Base-by-base conservation (phyloP, 192 early-diverging fungal species). In the Jimgerdemannia flammicorona region DNA sequence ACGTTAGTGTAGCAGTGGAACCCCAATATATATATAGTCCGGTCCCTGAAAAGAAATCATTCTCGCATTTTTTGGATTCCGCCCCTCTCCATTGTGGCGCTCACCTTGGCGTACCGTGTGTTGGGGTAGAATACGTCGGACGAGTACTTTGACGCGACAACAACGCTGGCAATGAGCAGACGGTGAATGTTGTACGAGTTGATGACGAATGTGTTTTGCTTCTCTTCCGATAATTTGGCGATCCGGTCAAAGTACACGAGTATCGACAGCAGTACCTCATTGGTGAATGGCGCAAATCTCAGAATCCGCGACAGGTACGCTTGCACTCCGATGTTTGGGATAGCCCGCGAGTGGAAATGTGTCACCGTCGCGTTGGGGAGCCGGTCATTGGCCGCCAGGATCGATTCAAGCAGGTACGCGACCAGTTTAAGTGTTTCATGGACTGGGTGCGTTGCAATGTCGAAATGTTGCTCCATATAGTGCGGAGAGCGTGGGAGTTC, bases 231-330 rank as follows among this genome's bases (percentile, higher is more conserved):
- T 29, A 75, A 70, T 3, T 80, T 66, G 11, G 85, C 83, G 44
- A 93, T 87, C 29, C 90, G 87, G 70, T 94, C 89, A 78, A 94
- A 85, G 77, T 93, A 94, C 4, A 94, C 88, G n/a, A 94, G 83
- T 1, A 92, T 81, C 2, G 90, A 85, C 1, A 94, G 75, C 20
- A 93, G 79, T 3, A 86, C 83, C 77, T 91, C 92, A 65, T 92
- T 93, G 40, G 84, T 84, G 71, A 91, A 87, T 14, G 88, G 87
- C 4, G 90, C 87, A 77, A 90, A 94, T 74, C 90, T 90, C 17
- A 88, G 79, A 65, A 94, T 90, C 3, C 92, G 85, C 40, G 81
- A 77, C 39, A 94, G 72, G 71, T 94, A 94, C 39, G 87, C 90
- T 40, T 81, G 80, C 20, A 93, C 77, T 3, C 86, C 82, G 68